phyloP scores from a whole-genome alignment of 2,329 filamentous ascomycete genomes.

The Colletotrichum theobromicola region DNA sequence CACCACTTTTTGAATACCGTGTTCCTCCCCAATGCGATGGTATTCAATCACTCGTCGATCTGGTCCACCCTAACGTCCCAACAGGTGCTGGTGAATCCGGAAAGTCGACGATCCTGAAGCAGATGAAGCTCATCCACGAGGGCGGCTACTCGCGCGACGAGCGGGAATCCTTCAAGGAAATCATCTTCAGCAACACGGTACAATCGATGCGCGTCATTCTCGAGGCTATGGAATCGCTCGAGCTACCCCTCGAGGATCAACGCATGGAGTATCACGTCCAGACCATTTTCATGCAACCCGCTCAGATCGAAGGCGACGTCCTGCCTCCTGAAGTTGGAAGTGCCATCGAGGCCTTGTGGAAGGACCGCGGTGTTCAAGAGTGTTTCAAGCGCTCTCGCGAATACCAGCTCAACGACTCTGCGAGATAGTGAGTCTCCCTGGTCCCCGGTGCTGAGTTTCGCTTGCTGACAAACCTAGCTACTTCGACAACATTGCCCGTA shows the following conservation, averaged over 20 bases:
- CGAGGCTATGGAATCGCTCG: slow-evolving; percentile 72
- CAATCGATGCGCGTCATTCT: slow-evolving; percentile 74
- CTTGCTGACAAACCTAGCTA: slow-evolving; percentile 63
- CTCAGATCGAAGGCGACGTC: slow-evolving; percentile 94
- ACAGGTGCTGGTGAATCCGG: slow-evolving; percentile 96
- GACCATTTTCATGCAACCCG: slow-evolving; percentile 98
- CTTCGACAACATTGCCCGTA: slow-evolving; percentile 93
- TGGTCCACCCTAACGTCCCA: slow-evolving; percentile 21
- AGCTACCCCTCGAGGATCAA: slow-evolving; percentile 86
- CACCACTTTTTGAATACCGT: neutral
- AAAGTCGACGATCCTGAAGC: slow-evolving; percentile 93
- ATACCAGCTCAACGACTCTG: slow-evolving; percentile 96
- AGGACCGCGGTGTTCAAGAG: slow-evolving; percentile 89
- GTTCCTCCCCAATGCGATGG: neutral
- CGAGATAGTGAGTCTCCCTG: slow-evolving; percentile 79
- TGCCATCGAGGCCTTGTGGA: slow-evolving; percentile 92
- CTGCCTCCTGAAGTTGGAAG: slow-evolving; percentile 93
- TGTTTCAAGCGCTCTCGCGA: slow-evolving; percentile 96
- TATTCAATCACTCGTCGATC: neutral
- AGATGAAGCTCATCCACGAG: slow-evolving; percentile 99
- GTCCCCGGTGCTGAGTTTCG: slow-evolving; percentile 31
- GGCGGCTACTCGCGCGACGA: slow-evolving; percentile 96
- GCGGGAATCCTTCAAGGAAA: slow-evolving; percentile 73
- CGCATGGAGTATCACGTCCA: slow-evolving; percentile 97
- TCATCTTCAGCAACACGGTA: slow-evolving; percentile 74